A percentile compares a stretch with the other conserved stretches of the same genome.
phyloP scores from a whole-genome alignment of 495 filamentous ascomycete genomes.

The Letharia columbiana region DNA sequence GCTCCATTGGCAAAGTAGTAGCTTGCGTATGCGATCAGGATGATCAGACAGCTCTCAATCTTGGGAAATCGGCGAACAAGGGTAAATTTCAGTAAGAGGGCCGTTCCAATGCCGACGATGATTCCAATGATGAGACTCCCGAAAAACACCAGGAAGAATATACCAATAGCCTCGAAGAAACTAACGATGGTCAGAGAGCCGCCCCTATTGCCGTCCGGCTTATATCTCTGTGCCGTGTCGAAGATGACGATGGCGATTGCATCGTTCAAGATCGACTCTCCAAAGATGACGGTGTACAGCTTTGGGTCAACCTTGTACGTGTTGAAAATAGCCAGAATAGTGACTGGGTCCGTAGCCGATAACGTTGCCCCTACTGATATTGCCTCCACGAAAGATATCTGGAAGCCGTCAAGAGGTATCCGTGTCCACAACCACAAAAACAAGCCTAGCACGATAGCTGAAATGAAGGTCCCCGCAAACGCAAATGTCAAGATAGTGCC shows the following conservation, averaged over 20 bases:
- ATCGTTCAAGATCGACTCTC: conserved; percentile 96
- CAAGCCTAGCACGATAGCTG: conserved; percentile 81
- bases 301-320: conserved; percentile 98
- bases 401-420: conserved; percentile 74
- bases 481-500: conserved; percentile 98
- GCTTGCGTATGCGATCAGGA: conserved; percentile 88
- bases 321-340: conserved; percentile 97
- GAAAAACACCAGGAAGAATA: conserved; percentile 94
- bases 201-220: conserved; percentile 48
- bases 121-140: conserved; percentile 85
- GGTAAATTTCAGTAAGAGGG: conserved; percentile 85
- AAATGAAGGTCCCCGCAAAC: conserved; percentile 95
- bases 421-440: conserved; percentile 83
- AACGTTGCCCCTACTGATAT: conserved; percentile 92
- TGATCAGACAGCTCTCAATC: conserved; percentile 91
- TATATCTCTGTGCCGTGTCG: conserved; percentile 89
- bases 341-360: conserved; percentile 94
- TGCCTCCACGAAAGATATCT: conserved; percentile 85
- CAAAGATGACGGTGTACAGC: conserved; percentile 95
- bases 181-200: conserved; percentile 61
- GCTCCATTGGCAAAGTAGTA: conserved; percentile 97
- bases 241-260: conserved; percentile 97
- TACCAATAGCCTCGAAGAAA: conserved; percentile 81
- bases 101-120: conserved; percentile 74
- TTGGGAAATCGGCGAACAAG: conserved; percentile 84